These are phyloP conservation scores for Wallacemonas sp. DNA, from an alignment of 208 protist genomes.

Conservation along the genomic window DNA sequence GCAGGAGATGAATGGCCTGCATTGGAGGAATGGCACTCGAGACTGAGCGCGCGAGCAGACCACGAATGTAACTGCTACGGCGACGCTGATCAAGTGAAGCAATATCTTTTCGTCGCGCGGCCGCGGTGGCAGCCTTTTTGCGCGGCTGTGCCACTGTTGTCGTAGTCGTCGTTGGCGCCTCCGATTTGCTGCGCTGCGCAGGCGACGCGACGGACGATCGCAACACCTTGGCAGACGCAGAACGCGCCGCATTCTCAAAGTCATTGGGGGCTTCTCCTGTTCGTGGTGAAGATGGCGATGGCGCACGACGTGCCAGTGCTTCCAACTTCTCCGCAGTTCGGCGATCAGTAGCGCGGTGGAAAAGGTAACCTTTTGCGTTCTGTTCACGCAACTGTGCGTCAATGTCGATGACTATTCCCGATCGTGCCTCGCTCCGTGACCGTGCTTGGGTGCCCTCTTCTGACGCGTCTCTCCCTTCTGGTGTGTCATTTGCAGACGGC, in stretches of 20 bases:
- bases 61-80: conserved; percentile 59
- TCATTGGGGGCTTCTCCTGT: too few relatives aligned
- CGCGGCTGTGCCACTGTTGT: neutral
- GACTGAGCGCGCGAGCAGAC: conserved; percentile 52
- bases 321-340: conserved; percentile 5
- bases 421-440: neutral
- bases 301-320: neutral
- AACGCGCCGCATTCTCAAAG: too few relatives aligned
- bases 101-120: neutral
- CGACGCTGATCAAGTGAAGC: conserved; percentile 15
- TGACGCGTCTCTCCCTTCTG: neutral
- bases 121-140: neutral
- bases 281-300: too few relatives aligned
- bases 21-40: conserved; percentile 22
- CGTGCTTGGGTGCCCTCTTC: neutral
- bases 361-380: neutral
- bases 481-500: neutral
- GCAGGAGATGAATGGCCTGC: conserved; percentile 41
- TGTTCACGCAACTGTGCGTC: conserved; percentile 8
- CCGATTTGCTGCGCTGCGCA: too few relatives aligned
- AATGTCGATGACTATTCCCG: neutral
- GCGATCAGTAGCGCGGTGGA: neutral
- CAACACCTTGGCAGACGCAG: too few relatives aligned
- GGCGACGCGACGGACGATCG: too few relatives aligned
- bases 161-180: too few relatives aligned